Base-by-base conservation (phyloP, 176 grass and related monocot species). In the Oryza longistaminata region DNA sequence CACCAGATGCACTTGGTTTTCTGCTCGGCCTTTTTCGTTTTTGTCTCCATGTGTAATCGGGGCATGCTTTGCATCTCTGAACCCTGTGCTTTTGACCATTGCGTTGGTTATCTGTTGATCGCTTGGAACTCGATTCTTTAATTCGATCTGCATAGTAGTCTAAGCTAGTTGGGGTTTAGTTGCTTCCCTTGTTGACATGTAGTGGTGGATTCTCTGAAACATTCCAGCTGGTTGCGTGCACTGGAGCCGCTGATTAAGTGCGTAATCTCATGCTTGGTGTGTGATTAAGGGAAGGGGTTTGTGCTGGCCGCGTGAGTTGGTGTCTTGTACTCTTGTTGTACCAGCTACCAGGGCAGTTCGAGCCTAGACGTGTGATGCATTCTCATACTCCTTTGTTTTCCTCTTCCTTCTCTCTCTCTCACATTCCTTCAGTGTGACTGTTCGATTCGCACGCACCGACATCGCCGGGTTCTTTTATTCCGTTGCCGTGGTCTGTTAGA, bases 251-350 rank as follows among this genome's bases (percentile, higher is more conserved):
- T 52, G 82, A 87, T 90, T 90, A 83, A 83, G 80, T 79, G 21
- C 29, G 85, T 78, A 87, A 70, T 64, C 40, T 45, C 85, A 90
- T 80, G 81, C 85, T 90, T 84, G 43, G 65, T 70, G 85, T 78
- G 89, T 90, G 89, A 87, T 83, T 87, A 83, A 42, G 70, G 71
- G 73, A 21, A 35, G 37, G 79, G 68, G 80, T 75, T 74, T 75
- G 88, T 79, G 89, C 85, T 87, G 89, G 80, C 73, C 52, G 85
- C 85, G 85, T 87, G 85, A 90, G 89, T 73, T 80, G 84, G 75
- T 84, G 84, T 87, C 53, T 62, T 7, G 52, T 50, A 16, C 14
- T 87, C 69, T 84, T 74, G 80, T 79, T 87, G 84, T 80, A 85
- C 89, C 85, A 87, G 80, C 89, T 87, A 21, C 75, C 75, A 83